Percentiles rank a stretch among this genome's conserved stretches.
phyloP scores from a whole-genome alignment of 768 basidiomycete species.

The Lentinula sp. region DNA sequence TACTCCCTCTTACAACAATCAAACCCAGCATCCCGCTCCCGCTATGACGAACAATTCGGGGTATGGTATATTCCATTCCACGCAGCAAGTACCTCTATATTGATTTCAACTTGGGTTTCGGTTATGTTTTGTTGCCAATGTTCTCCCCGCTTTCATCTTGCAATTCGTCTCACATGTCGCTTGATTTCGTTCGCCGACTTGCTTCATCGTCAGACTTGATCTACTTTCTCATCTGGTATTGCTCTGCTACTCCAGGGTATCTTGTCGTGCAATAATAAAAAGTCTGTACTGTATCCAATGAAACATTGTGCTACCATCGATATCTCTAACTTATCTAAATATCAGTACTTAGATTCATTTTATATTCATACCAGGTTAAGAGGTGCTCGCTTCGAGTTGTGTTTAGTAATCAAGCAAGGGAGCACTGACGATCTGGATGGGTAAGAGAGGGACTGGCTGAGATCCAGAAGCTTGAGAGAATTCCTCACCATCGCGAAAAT shows the following conservation, averaged over 20 bases:
- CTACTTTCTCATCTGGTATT: neutral
- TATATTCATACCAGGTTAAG: too few species aligned
- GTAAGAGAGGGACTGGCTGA: too few species aligned
- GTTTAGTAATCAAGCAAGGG: too few species aligned
- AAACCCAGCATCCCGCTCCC: neutral
- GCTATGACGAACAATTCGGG: neutral
- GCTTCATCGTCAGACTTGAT: neutral
- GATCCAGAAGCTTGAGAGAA: too few species aligned
- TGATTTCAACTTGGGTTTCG: neutral
- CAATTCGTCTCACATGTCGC: neutral
- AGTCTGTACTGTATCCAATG: neutral
- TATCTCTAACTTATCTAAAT: neutral
- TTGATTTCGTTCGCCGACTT: neutral
- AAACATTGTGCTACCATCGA: neutral
- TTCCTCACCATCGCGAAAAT: too few species aligned
- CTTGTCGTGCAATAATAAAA: neutral
- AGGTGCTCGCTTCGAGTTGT: too few species aligned
- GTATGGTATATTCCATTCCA: constrained; percentile 4
- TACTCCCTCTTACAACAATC: neutral
- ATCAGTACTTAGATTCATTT: too few species aligned
- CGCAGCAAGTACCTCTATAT: constrained; percentile 2
- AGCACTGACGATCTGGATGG: too few species aligned
- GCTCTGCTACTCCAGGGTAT: neutral
- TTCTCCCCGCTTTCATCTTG: neutral
- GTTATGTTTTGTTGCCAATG: too few species aligned